Evolutionary conservation across 805 yeast genomes (phyloP).

Genomic region (Cyberlindnera petersonii): DNA sequence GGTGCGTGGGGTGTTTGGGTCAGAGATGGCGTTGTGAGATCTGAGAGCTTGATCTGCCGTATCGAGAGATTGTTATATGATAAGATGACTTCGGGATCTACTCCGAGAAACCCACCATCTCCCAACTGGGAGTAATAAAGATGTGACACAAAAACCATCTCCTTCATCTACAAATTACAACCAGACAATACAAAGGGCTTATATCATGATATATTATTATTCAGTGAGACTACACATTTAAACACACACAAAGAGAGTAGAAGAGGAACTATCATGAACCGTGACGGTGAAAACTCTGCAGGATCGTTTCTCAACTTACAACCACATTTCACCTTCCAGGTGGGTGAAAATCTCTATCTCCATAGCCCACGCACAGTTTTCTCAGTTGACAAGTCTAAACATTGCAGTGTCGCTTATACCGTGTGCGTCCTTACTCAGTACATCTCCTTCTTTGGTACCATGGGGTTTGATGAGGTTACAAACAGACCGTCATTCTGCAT

Average conservation of each 20-base stretch:
- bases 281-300: neutral
- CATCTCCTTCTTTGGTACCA: slow-evolving; percentile 9
- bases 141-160: slow-evolving; percentile 3
- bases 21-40: slow-evolving; percentile 63
- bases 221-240: neutral
- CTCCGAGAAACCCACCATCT: slow-evolving; percentile 3
- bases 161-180: neutral
- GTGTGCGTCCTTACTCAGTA: slow-evolving; percentile 14
- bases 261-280: neutral
- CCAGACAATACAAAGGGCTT: neutral
- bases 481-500: slow-evolving; percentile 20
- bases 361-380: slow-evolving; percentile 5
- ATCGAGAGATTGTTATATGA: slow-evolving; percentile 41
- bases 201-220: too few species aligned
- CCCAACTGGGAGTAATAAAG: slow-evolving; percentile 4
- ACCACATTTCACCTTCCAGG: neutral
- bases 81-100: slow-evolving; percentile 7
- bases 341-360: slow-evolving; percentile 8
- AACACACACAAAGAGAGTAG: neutral
- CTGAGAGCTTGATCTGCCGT: slow-evolving; percentile 47
- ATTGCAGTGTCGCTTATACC: slow-evolving; percentile 1
- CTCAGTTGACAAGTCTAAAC: slow-evolving; percentile 3
- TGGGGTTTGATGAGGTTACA: slow-evolving; percentile 19
- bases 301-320: slow-evolving; percentile 1
- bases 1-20: slow-evolving; percentile 85